A percentile compares a stretch with the other conserved stretches of the same genome.
These are phyloP conservation scores for Ananas comosus DNA, from an alignment of 176 grass and related monocot genomes.

Conservation along the genomic window DNA sequence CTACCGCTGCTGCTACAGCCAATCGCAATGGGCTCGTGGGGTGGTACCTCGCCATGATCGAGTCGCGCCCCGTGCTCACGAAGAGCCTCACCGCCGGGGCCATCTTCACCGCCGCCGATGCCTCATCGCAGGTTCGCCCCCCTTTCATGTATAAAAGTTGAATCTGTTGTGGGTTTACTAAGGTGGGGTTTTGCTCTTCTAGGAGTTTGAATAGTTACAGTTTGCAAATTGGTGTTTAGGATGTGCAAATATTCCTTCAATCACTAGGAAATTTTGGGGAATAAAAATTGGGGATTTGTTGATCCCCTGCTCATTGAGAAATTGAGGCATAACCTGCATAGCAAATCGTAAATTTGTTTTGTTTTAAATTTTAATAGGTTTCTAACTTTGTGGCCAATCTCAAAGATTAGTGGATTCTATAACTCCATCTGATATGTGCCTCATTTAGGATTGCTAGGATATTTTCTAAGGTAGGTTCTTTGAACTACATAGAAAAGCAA, in stretches of 20 bases:
- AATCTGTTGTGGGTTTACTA: neutral
- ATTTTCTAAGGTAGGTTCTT: too few species aligned
- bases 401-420: neutral
- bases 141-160: neutral
- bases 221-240: too few species aligned
- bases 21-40: conserved; percentile 25
- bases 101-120: conserved; percentile 78
- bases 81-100: conserved; percentile 79
- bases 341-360: neutral
- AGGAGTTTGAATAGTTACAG: too few species aligned
- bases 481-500: too few species aligned
- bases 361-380: neutral
- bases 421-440: too few species aligned
- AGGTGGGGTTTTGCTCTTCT: neutral
- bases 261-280: too few species aligned
- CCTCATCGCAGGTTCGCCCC: conserved; percentile 60
- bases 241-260: too few species aligned
- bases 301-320: too few species aligned
- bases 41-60: conserved; percentile 71
- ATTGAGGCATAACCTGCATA: too few species aligned
- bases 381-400: neutral
- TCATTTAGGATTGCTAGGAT: too few species aligned
- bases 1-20: neutral
- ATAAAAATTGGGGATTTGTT: too few species aligned
- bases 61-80: conserved; percentile 60